These are phyloP conservation scores for Vigna reflexopilosa DNA, from an alignment of 306 rosid species.

Conservation along the genomic window DNA sequence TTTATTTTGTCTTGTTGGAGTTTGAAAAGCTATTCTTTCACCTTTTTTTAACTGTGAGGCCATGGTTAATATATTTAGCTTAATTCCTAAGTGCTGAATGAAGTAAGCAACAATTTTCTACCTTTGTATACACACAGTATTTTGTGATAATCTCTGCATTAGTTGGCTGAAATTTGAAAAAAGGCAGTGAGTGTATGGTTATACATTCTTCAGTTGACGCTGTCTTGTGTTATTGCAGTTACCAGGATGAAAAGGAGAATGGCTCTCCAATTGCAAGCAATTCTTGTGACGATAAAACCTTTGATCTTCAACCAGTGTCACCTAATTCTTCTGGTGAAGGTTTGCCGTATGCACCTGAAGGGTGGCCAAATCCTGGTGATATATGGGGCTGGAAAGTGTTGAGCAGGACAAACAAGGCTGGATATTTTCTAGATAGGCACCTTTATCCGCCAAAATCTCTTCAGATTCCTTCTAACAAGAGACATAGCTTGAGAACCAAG, in stretches of 20 bases:
- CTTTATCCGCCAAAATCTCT: constrained; percentile 62
- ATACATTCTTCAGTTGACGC: not conserved
- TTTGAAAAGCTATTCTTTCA: not conserved
- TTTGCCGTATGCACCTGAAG: constrained; percentile 75
- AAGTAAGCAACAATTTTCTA: not conserved
- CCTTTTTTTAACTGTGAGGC: not conserved
- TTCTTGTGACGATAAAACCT: constrained; percentile 38
- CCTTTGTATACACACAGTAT: not conserved
- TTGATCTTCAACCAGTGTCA: constrained; percentile 50
- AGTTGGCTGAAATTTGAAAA: not conserved
- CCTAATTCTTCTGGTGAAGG: constrained; percentile 64
- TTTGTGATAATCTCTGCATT: not conserved
- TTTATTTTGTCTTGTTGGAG: not conserved
- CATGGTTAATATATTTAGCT: not conserved
- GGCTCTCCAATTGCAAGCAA: constrained; percentile 45
- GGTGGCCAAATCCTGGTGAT: constrained; percentile 80
- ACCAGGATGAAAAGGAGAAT: constrained; percentile 39
- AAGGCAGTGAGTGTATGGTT: not conserved
- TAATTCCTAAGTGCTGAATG: not conserved
- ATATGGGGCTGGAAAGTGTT: constrained; percentile 72
- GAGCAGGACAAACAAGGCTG: constrained; percentile 53
- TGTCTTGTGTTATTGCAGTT: not conserved
- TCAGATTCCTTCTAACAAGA: not conserved
- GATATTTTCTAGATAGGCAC: constrained; percentile 55
- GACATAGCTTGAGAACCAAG: constrained; percentile 43